Evolutionary conservation across 2,329 filamentous ascomycete genomes (phyloP).

Genomic region (Apiospora aurea): DNA sequence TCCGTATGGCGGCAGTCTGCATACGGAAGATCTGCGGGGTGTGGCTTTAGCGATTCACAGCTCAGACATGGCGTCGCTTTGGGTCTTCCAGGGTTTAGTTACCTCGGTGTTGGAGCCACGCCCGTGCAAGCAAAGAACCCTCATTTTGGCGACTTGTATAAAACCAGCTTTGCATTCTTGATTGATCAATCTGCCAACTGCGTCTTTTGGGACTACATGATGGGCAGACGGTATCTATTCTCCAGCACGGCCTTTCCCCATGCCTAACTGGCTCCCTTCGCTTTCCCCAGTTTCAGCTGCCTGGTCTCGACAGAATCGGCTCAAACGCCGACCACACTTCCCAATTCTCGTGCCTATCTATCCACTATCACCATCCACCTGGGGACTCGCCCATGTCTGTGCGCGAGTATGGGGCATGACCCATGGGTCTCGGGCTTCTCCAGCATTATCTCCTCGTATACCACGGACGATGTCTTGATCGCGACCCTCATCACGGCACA

Average conservation of each 20-base stretch:
- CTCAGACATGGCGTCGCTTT: background rate
- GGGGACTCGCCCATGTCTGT: background rate
- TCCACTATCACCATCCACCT: background rate
- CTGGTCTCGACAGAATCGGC: background rate
- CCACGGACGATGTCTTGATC: background rate
- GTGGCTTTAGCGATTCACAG: background rate
- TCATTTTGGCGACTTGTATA: conserved; percentile 3
- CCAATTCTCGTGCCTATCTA: background rate
- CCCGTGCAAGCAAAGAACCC: conserved; percentile 23
- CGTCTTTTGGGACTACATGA: background rate
- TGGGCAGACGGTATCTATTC: background rate
- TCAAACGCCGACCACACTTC: background rate
- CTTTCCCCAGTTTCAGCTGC: background rate
- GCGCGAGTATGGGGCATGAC: background rate
- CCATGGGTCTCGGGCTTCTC: background rate
- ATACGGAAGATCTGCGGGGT: conserved; percentile 14
- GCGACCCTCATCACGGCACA: background rate
- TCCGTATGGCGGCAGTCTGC: conserved; percentile 24
- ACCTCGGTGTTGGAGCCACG: conserved; percentile 24
- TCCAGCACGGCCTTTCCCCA: background rate
- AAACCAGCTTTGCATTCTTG: background rate
- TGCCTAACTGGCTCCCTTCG: too few species aligned
- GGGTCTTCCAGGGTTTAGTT: background rate
- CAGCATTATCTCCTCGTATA: background rate
- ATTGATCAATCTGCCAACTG: background rate